Percentiles rank a stretch among this genome's conserved stretches.
These are phyloP conservation scores for Gamsiella multidivaricata DNA, from an alignment of 192 early-diverging fungal genomes.

Conservation along the genomic window DNA sequence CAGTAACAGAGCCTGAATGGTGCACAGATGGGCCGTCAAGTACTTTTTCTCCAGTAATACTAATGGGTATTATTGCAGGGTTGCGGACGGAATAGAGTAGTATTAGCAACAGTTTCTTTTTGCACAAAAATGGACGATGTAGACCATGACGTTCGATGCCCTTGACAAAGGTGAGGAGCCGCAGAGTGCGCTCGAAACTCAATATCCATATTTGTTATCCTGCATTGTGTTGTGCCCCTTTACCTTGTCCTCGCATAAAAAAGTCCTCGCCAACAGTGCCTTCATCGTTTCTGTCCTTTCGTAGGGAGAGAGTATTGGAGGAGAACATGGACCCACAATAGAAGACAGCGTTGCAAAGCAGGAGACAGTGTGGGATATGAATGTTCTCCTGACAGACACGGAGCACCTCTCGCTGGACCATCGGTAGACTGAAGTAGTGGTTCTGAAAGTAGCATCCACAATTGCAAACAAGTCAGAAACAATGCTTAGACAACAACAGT, in stretches of 20 bases:
- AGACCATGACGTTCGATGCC: too few relatives aligned
- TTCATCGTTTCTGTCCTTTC: constrained; percentile 39
- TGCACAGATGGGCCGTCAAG: constrained; percentile 47
- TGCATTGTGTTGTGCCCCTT: not conserved
- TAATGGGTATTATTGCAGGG: too few relatives aligned
- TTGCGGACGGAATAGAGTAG: too few relatives aligned
- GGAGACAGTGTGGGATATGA: constrained; percentile 45
- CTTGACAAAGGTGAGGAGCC: too few relatives aligned
- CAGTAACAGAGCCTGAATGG: constrained; percentile 38
- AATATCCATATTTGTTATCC: not conserved
- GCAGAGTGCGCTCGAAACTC: too few relatives aligned
- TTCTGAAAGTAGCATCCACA: constrained; percentile 14
- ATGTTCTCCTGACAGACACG: constrained; percentile 49
- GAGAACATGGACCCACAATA: constrained; percentile 40
- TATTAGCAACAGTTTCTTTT: too few relatives aligned
- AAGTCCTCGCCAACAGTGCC: constrained; percentile 47
- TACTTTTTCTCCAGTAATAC: constrained; percentile 48
- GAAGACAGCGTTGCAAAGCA: constrained; percentile 50
- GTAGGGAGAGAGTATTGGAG: constrained; percentile 9
- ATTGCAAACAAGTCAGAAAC: not conserved
- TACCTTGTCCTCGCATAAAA: constrained; percentile 46
- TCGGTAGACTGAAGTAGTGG: constrained; percentile 31
- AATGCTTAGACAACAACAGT: not conserved
- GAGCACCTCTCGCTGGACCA: constrained; percentile 46
- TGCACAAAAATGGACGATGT: too few relatives aligned